A percentile compares a stretch with the other conserved stretches of the same genome.
These are phyloP conservation scores for Claviceps sp. DNA, from an alignment of 2,329 filamentous ascomycete species.

Conservation along the genomic window DNA sequence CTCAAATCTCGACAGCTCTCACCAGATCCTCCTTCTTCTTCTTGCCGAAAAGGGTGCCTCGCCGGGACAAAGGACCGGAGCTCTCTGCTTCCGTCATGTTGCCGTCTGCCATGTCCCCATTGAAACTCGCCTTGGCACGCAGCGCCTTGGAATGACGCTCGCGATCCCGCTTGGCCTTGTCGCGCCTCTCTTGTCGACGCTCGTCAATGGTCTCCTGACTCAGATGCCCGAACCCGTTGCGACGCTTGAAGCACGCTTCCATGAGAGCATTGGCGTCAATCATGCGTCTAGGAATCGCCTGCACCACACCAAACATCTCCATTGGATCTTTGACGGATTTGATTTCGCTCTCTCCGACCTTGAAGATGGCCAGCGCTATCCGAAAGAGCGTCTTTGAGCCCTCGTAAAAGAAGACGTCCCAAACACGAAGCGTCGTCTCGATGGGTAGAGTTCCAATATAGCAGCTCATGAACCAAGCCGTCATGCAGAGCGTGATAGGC, in stretches of 20 bases:
- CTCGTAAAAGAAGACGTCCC: constrained; percentile 94
- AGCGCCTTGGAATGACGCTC: constrained; percentile 11
- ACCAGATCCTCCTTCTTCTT: constrained; percentile 22
- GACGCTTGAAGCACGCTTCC: constrained; percentile 69
- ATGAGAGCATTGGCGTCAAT: constrained; percentile 72
- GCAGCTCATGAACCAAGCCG: constrained; percentile 96
- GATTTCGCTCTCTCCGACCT: constrained; percentile 71
- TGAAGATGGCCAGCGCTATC: constrained; percentile 83
- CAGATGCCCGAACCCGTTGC: constrained; percentile 68
- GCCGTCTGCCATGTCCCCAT: constrained; percentile 19
- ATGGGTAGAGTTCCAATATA: constrained; percentile 89
- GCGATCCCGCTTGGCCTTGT: constrained; percentile 33
- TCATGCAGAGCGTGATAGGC: constrained; percentile 83
- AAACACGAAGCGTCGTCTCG: constrained; percentile 81
- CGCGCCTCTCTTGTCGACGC: constrained; percentile 54
- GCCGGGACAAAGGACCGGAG: constrained; percentile 20
- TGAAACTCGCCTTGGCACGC: constrained; percentile 15
- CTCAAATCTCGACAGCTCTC: constrained; percentile 7
- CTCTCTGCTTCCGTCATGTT: constrained; percentile 18
- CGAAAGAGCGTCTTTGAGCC: constrained; percentile 89
- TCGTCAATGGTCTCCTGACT: constrained; percentile 73
- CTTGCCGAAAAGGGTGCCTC: constrained; percentile 32
- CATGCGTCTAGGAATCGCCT: constrained; percentile 68
- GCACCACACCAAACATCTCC: constrained; percentile 92
- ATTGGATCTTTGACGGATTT: constrained; percentile 70